Evolutionary conservation across 2,329 filamentous ascomycete species (phyloP).

Genomic region (Ophiocordyceps camponoti-leonardi): DNA sequence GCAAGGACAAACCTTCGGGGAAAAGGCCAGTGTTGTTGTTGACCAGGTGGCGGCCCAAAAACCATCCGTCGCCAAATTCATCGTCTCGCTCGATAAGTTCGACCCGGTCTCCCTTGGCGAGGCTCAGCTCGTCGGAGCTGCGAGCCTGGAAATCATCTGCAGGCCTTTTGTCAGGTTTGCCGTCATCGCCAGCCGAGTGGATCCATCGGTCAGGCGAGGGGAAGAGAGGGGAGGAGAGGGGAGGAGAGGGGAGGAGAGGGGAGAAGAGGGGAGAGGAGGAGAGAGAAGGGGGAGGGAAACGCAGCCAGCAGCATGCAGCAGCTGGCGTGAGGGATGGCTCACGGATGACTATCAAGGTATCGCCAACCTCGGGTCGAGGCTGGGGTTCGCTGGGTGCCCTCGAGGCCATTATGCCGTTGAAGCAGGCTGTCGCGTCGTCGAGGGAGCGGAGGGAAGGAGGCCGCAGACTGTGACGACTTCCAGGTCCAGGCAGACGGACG

Average conservation of each 20-base stretch:
- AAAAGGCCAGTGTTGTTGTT: slow-evolving; percentile 66
- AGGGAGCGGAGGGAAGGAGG: too few species aligned
- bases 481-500: neutral
- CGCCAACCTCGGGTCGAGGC: slow-evolving; percentile 41
- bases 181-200: too few species aligned
- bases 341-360: slow-evolving; percentile 57
- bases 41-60: slow-evolving; percentile 55
- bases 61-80: slow-evolving; percentile 82
- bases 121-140: slow-evolving; percentile 80
- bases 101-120: slow-evolving; percentile 70
- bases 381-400: slow-evolving; percentile 17
- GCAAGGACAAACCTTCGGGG: slow-evolving; percentile 49
- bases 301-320: slow-evolving; percentile 6
- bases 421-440: neutral
- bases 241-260: neutral
- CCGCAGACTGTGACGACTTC: too few species aligned
- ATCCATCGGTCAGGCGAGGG: neutral
- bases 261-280: too few species aligned
- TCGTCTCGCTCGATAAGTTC: slow-evolving; percentile 74
- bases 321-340: slow-evolving; percentile 19
- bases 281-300: neutral
- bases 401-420: slow-evolving; percentile 21
- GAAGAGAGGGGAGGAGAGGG: neutral
- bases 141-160: slow-evolving; percentile 83
- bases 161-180: slow-evolving; percentile 1